Evolutionary conservation across 129 eudicot species (phyloP), one percentile per base, ranked within the genome.

Genomic region (Saposhnikovia divaricata): DNA sequence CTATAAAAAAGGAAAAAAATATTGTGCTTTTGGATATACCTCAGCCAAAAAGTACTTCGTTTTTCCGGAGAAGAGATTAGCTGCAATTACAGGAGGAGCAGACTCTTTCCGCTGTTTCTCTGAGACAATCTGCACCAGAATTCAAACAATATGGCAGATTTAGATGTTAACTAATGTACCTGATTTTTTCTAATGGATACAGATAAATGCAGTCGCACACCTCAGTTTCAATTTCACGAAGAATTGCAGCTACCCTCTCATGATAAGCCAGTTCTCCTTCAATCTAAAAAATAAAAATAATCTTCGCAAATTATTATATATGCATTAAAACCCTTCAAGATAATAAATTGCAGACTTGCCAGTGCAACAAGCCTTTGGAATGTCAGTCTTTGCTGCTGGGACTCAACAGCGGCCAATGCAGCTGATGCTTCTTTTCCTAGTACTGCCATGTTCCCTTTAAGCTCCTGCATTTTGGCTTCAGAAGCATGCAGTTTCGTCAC

Each of bases 31-130:
- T 42, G 77, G 73, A 69, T 78, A 66, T 91, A 91, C 98, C 94
- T 89, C 91, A 12, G 98, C 98, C 86, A 96, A 79, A 91, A 89
- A 96, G 85, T 96, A 96, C 88, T 90, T 90, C 0, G 94, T 92
- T 78, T 88, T 96, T 40, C 87, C 93, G 28, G 97, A 89, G 51
- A 72, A 66, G 75, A 82, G 96, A 77, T 81, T 88, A 75, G 92
- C 77, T 74, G 99, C 91, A 57, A 86, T 78, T 48, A 83, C 86
- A 45, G 99, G 99, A 70, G 98, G 99, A 77, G 98, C 93, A 47
- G 98, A 88, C 87, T 96, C 99, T 92, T 94, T 90, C 85, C 92
- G 88, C 81, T 96, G 99, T 87, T 92, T 96, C 85, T 96, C 99
- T 9, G 98, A 96, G n/a, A 96, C 97, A 89, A 96, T 86, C 99